These are phyloP conservation scores for Neltuma alba DNA, from an alignment of 306 rosid genomes.

Conservation along the genomic window DNA sequence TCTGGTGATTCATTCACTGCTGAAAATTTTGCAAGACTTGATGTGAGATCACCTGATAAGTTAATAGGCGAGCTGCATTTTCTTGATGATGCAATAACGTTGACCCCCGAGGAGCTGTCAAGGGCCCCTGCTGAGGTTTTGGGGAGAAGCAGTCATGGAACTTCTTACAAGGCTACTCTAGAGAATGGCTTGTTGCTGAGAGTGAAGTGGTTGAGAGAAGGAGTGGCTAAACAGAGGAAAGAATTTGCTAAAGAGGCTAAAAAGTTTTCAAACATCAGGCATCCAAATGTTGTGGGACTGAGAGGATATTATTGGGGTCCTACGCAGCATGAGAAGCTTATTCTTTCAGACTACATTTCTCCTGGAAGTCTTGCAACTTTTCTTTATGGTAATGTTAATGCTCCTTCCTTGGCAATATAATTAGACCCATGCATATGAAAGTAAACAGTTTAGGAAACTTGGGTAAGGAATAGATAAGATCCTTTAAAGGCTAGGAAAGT, in stretches of 20 bases:
- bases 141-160: conserved; percentile 98
- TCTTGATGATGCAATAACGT: conserved; percentile 78
- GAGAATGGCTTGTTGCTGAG: conserved; percentile 81
- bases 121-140: conserved; percentile 97
- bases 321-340: conserved; percentile 97
- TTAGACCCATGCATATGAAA: not conserved
- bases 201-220: conserved; percentile 99
- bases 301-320: conserved; percentile 99
- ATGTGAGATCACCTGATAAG: conserved; percentile 87
- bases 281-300: conserved; percentile 94
- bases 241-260: conserved; percentile 96
- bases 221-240: conserved; percentile 95
- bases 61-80: conserved; percentile 91
- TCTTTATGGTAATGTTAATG: conserved; percentile 76
- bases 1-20: conserved; percentile 77
- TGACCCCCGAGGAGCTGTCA: conserved; percentile 91
- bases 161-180: conserved; percentile 91
- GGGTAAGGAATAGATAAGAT: not conserved
- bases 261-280: conserved; percentile 92
- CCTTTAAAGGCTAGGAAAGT: not conserved
- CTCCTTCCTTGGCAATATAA: conserved; percentile 19
- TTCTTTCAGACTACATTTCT: conserved; percentile 88
- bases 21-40: conserved; percentile 78
- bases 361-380: conserved; percentile 95
- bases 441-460: not conserved